Percentiles rank a stretch among this genome's conserved stretches.
These are phyloP conservation scores for Actinidia arguta DNA, from an alignment of 179 eudicot species.

Conservation along the genomic window DNA sequence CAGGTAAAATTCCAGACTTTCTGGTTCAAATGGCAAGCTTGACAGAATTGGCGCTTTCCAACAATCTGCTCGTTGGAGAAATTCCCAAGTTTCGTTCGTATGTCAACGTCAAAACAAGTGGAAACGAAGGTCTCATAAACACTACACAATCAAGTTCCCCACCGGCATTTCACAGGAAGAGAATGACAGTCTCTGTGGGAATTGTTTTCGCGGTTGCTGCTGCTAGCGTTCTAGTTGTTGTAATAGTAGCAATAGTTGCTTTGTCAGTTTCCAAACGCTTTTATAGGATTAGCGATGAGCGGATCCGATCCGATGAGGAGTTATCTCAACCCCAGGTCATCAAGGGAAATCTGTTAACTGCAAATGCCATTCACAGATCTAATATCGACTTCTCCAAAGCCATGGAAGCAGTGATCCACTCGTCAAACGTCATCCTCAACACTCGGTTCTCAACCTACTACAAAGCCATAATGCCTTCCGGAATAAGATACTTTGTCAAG, in stretches of 20 bases:
- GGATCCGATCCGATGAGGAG: conserved; percentile 39
- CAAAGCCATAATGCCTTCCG: conserved; percentile 81
- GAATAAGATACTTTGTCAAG: conserved; percentile 74
- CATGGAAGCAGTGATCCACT: conserved; percentile 61
- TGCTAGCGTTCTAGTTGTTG: conserved; percentile 40
- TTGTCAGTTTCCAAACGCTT: conserved; percentile 46
- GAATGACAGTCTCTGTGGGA: conserved; percentile 24
- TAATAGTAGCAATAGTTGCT: conserved; percentile 35
- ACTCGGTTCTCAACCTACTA: conserved; percentile 78
- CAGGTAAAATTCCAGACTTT: conserved; percentile 60
- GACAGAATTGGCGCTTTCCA: conserved; percentile 55
- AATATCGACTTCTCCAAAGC: conserved; percentile 74
- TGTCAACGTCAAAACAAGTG: conserved; percentile 37
- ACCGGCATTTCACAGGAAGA: conserved; percentile 17
- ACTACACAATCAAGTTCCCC: neutral
- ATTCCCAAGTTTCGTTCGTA: conserved; percentile 43
- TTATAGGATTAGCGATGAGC: conserved; percentile 38
- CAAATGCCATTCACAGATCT: conserved; percentile 64
- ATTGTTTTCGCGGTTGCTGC: conserved; percentile 42
- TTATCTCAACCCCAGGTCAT: conserved; percentile 40
- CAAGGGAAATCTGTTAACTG: conserved; percentile 49
- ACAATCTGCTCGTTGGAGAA: conserved; percentile 66
- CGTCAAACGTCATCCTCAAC: conserved; percentile 47
- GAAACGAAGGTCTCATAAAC: conserved; percentile 42
- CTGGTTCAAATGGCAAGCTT: conserved; percentile 41